phyloP scores from a whole-genome alignment of 1,284 basidiomycete genomes.

The Sporisorium graminicola region DNA sequence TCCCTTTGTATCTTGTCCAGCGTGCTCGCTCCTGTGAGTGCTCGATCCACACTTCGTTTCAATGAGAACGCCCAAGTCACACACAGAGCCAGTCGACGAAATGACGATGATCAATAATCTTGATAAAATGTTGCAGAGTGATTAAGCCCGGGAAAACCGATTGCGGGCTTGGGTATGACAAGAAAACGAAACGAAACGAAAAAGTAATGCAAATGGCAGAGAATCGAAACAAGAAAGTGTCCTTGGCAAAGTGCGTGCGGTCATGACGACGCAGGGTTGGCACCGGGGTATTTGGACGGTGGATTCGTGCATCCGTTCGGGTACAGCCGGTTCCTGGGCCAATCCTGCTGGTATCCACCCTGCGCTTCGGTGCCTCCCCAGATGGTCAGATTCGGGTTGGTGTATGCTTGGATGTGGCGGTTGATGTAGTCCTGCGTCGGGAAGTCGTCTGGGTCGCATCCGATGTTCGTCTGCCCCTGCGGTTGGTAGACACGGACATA shows the following conservation, averaged over 20 bases:
- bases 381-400: slow-evolving; percentile 58
- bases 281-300: slow-evolving; percentile 44
- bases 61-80: not conserved
- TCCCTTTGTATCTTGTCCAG: slow-evolving; percentile 9
- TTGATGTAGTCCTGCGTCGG: slow-evolving; percentile 75
- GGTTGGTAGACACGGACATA: slow-evolving; percentile 65
- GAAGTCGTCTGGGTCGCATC: slow-evolving; percentile 70
- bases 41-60: no score
- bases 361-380: slow-evolving; percentile 58
- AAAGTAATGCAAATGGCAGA: not conserved
- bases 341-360: slow-evolving; percentile 61
- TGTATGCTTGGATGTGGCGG: slow-evolving; percentile 56
- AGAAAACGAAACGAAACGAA: not conserved
- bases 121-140: not conserved
- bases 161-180: not conserved
- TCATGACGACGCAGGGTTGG: slow-evolving; percentile 25
- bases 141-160: not conserved
- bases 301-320: slow-evolving; percentile 49
- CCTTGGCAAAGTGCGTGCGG: not conserved
- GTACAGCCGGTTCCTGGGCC: slow-evolving; percentile 60
- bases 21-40: no score
- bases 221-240: not conserved
- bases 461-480: slow-evolving; percentile 57
- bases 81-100: not conserved
- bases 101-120: not conserved